A percentile compares a stretch with the other conserved stretches of the same genome.
Conservation (phyloP, 345 rosid genomes). For the Ailanthus altissimus region DNA sequence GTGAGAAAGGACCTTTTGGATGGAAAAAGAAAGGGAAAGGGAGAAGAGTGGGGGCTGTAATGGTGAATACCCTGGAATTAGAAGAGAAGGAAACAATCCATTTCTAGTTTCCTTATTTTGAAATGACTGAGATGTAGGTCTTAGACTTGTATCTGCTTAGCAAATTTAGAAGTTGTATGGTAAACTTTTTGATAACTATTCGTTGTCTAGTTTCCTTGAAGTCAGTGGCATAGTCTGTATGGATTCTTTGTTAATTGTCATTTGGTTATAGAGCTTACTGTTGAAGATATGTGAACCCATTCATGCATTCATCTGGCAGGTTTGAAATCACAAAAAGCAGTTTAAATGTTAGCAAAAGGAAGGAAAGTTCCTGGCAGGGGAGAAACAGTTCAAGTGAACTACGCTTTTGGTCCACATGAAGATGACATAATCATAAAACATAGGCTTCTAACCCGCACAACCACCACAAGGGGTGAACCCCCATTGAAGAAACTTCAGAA, state of each 20-base stretch:
- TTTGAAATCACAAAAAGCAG: slow-evolving; percentile 10
- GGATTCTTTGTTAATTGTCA: background rate
- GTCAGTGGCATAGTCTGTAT: background rate
- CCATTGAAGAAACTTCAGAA: slow-evolving; percentile 94
- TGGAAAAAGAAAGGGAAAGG: background rate
- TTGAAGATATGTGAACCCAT: background rate
- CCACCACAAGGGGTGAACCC: slow-evolving; percentile 96
- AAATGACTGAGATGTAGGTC: background rate
- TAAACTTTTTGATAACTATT: background rate
- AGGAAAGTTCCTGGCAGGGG: slow-evolving; percentile 74
- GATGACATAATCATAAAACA: slow-evolving; percentile 86
- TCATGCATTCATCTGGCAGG: slow-evolving; percentile 27
- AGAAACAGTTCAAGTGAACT: slow-evolving; percentile 67
- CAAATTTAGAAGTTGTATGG: background rate
- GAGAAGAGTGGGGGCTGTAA: background rate
- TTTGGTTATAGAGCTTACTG: background rate
- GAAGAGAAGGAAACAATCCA: background rate
- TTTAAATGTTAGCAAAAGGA: slow-evolving; percentile 69
- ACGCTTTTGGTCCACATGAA: slow-evolving; percentile 79
- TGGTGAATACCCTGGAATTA: background rate
- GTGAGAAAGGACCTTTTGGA: background rate
- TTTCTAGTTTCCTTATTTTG: background rate
- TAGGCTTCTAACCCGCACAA: slow-evolving; percentile 88
- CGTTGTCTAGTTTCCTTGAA: background rate
- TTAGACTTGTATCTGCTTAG: background rate